Base-by-base conservation (phyloP, 352 stramenopile genomes). In the Aphanomyces astaci region DNA sequence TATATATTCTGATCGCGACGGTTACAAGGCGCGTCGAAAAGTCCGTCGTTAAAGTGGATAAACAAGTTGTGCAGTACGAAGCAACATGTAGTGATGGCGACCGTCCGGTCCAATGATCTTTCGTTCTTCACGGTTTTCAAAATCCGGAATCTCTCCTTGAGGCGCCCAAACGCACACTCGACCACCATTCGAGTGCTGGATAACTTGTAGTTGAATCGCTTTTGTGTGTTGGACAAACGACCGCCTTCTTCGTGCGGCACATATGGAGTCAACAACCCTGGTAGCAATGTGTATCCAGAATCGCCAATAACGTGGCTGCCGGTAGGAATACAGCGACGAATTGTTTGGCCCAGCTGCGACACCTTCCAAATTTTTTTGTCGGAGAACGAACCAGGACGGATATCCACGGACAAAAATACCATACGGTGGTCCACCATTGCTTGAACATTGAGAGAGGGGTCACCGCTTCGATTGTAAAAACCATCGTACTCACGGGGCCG, bases 61-160 rank as follows among this genome's bases (percentile, higher is more conserved):
- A 48, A 19, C 30, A 63, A 48, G 31, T 63, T 63, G 1, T 62
- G 52, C 4, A 63, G 54, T 15, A 63, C 54, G 33, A 63, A 1
- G 10, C 54, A 63, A 13, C 28, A n/a, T 7, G 31, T 63, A 24
- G 46, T 24, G 3, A 49, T 30, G 17, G 17, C 5, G 9, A 62
- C 52, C 11, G 52, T 63, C 31, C 31, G 25, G 9, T 32, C 19
- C 0, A 62, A n/a, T n/a, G 54, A 43, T 9, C 22, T 30, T 24
- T 63, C 54, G 24, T 46, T 63, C 54, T 48, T 63, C 28, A 63
- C 54, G 5, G 54, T 49, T 31, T 63, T 63, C 19, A 63, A 19
- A 48, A 63, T 63, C 17, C 54, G 54, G 36, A 62, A 62, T n/a
- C 52, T n/a, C 31, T 62, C 52, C 28, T 62, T 62, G 25, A 62